Evolutionary conservation across 805 yeast species (phyloP).

Genomic region (Kuraishia cidri): DNA sequence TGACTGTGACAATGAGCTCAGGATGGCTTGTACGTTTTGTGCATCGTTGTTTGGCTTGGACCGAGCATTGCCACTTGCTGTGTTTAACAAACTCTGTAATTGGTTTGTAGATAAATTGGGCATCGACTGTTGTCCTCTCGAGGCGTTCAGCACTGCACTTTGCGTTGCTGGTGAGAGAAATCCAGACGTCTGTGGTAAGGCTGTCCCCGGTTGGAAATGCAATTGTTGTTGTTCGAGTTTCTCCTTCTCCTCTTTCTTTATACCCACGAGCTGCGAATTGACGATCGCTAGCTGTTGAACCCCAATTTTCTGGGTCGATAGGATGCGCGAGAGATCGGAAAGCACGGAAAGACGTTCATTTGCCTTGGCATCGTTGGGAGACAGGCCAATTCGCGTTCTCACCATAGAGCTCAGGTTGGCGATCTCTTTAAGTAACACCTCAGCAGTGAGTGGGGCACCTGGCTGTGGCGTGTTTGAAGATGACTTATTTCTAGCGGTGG

Average conservation of each 20-base stretch:
- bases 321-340: conserved; percentile 29
- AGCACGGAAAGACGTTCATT: conserved; percentile 34
- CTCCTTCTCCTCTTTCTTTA: conserved; percentile 22
- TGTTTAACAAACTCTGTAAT: conserved; percentile 8
- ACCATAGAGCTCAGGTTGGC: conserved; percentile 32
- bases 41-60: neutral
- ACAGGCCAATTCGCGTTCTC: conserved; percentile 24
- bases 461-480: conserved; percentile 7
- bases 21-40: conserved; percentile 1
- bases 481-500: conserved; percentile 31
- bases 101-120: conserved; percentile 8
- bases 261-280: conserved; percentile 19
- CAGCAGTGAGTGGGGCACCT: conserved; percentile 3
- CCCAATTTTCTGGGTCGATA: conserved; percentile 19
- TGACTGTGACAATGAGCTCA: conserved; percentile 2
- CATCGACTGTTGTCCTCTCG: conserved; percentile 5
- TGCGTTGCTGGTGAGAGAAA: neutral
- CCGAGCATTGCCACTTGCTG: no score
- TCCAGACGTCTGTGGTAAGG: no score
- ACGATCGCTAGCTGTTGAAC: conserved; percentile 19
- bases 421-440: conserved; percentile 17
- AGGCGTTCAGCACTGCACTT: neutral
- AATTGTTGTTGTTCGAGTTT: conserved; percentile 18
- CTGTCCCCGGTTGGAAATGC: no score
- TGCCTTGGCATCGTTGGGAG: conserved; percentile 28